These are phyloP conservation scores for Pulveroboletus sp. DNA, from an alignment of 768 basidiomycete species.

Conservation along the genomic window DNA sequence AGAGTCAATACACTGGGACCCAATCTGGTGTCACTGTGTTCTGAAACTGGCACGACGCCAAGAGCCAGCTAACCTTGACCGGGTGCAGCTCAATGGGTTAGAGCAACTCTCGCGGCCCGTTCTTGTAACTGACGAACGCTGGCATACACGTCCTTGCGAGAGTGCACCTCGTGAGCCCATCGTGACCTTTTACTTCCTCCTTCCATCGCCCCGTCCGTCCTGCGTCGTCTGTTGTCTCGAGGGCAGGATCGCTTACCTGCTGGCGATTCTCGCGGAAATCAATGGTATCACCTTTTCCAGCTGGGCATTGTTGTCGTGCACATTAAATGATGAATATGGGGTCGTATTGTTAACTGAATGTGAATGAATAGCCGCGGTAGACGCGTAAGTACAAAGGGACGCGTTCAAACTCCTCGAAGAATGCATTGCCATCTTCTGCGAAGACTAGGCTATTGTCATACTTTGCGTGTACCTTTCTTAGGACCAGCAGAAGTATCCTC, in stretches of 20 bases:
- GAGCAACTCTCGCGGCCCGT: conserved; percentile 10
- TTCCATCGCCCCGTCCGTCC: background rate
- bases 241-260: conserved; percentile 2
- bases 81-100: conserved; percentile 9
- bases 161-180: conserved; percentile 6
- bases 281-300: background rate
- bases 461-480: conserved; percentile 16
- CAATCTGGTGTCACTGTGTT: conserved; percentile 85
- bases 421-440: background rate
- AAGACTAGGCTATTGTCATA: background rate
- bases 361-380: background rate
- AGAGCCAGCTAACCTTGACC: conserved; percentile 1
- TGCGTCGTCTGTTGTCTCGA: background rate
- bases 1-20: conserved; percentile 82
- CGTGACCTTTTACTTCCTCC: conserved; percentile 7
- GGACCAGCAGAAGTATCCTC: conserved; percentile 15
- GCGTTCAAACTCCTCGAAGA: background rate
- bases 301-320: conserved; percentile 15
- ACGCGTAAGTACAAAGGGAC: background rate
- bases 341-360: conserved; percentile 11
- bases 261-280: conserved; percentile 3
- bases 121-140: conserved; percentile 5
- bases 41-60: conserved; percentile 33
- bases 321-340: background rate
- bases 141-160: conserved; percentile 5